These are phyloP conservation scores for Caloboletus firmus DNA, from an alignment of 1,284 basidiomycete genomes.

Conservation along the genomic window DNA sequence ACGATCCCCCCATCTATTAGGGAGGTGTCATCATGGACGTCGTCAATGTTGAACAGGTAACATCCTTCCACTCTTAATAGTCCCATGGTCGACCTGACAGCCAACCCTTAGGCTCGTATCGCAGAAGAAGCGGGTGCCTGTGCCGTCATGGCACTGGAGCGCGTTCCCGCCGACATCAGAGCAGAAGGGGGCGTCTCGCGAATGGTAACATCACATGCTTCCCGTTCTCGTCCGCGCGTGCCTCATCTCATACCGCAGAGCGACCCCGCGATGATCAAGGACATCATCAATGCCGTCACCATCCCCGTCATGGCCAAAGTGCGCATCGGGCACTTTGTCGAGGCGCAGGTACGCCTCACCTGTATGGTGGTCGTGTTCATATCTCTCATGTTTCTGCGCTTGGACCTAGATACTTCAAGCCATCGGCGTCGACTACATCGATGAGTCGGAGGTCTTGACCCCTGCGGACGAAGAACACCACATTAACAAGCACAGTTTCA, in stretches of 20 bases:
- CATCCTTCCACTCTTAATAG: background rate
- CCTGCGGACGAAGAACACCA: constrained; percentile 90
- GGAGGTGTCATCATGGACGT: constrained; percentile 95
- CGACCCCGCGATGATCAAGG: constrained; percentile 96
- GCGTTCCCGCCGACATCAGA: constrained; percentile 96
- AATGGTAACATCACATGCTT: constrained; percentile 60
- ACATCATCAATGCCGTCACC: constrained; percentile 88
- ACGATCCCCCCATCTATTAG: constrained; percentile 33
- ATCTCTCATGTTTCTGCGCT: background rate
- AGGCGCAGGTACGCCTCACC: constrained; percentile 71
- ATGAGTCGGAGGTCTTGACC: constrained; percentile 95
- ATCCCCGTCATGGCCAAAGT: constrained; percentile 94
- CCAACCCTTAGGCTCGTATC: constrained; percentile 73
- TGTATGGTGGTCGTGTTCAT: background rate
- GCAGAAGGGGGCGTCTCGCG: constrained; percentile 88
- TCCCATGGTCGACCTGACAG: background rate
- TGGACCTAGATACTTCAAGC: constrained; percentile 80
- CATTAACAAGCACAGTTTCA: constrained; percentile 90
- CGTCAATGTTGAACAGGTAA: constrained; percentile 78
- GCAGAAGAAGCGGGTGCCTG: constrained; percentile 98
- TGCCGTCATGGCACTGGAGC: constrained; percentile 96
- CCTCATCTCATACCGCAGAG: constrained; percentile 51
- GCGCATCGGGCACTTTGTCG: constrained; percentile 96
- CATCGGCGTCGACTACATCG: constrained; percentile 97
- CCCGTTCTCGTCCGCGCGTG: background rate